Evolutionary conservation across 257 asterid genomes (phyloP).

Genomic region (Solanum corneliomulleri): DNA sequence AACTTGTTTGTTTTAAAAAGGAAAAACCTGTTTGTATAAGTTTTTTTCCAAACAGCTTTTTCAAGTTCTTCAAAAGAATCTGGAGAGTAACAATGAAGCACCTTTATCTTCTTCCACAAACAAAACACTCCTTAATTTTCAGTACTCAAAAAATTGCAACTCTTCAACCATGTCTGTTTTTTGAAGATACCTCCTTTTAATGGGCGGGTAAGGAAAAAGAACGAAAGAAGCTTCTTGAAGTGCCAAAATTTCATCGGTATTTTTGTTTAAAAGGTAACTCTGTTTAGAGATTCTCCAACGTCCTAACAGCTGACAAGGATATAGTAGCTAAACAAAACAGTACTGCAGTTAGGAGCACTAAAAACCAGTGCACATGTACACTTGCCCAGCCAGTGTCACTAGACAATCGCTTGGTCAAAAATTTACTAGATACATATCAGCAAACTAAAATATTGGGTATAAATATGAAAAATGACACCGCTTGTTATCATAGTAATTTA

Average conservation of each 20-base stretch:
- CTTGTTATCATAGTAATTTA: neutral
- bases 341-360: neutral
- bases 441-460: neutral
- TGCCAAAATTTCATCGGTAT: neutral
- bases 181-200: neutral
- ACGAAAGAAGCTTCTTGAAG: neutral
- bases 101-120: neutral
- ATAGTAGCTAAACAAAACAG: neutral
- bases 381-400: neutral
- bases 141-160: neutral
- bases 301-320: neutral
- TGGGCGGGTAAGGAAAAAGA: neutral
- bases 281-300: neutral
- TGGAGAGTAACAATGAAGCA: neutral
- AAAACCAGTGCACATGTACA: neutral
- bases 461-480: neutral
- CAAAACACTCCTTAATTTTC: neutral
- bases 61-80: neutral
- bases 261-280: neutral
- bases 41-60: neutral
- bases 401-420: neutral
- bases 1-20: neutral
- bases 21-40: neutral
- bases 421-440: neutral
- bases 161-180: neutral